These are phyloP conservation scores for Sechiopsis laciniata DNA, from an alignment of 306 rosid species.

Conservation along the genomic window DNA sequence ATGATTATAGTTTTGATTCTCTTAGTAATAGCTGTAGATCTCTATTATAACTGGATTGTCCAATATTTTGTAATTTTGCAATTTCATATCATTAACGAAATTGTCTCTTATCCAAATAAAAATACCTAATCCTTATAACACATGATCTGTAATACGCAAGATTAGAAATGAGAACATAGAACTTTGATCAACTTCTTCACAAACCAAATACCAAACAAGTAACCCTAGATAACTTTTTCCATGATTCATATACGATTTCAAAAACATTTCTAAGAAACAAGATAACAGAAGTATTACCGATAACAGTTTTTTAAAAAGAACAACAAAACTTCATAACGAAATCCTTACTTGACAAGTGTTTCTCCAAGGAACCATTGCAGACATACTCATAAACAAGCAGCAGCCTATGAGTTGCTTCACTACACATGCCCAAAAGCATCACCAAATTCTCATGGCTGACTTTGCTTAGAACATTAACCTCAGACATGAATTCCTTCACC, in stretches of 20 bases:
- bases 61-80: no score
- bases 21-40: no score
- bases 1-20: no score
- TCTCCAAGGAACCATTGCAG: constrained; percentile 81
- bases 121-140: background rate
- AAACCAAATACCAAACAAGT: constrained; percentile 4
- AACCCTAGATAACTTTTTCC: background rate
- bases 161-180: background rate
- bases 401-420: constrained; percentile 59
- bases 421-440: constrained; percentile 70
- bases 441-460: constrained; percentile 83
- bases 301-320: background rate
- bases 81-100: no score
- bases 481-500: constrained; percentile 70
- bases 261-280: no score
- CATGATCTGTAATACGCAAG: background rate
- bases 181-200: background rate
- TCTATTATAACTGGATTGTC: no score
- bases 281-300: no score
- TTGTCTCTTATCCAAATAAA: no score
- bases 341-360: constrained; percentile 53
- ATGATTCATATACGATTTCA: background rate
- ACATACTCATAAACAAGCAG: constrained; percentile 84
- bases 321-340: background rate
- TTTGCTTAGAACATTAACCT: constrained; percentile 62